These are phyloP conservation scores for Blastobotrys buckinghamii DNA, from an alignment of 1,139 yeast genomes.

Conservation along the genomic window DNA sequence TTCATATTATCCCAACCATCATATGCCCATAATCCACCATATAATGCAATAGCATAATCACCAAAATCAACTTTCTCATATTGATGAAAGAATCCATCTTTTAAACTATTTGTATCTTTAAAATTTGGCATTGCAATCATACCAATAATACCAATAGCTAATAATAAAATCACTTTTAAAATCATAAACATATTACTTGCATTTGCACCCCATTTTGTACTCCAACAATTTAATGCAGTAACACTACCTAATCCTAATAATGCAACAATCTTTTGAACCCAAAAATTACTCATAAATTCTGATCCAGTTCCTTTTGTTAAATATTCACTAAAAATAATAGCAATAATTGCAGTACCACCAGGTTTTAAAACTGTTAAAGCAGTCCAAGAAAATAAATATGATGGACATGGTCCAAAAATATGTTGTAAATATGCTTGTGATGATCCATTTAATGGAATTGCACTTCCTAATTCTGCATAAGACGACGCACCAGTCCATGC, in stretches of 20 bases:
- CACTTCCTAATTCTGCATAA: slow-evolving; percentile 39
- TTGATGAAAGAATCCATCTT: slow-evolving; percentile 26
- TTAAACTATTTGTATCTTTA: slow-evolving; percentile 23
- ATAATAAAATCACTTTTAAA: slow-evolving; percentile 32
- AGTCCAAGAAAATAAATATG: slow-evolving; percentile 39
- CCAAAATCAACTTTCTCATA: slow-evolving; percentile 26
- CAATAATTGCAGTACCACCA: slow-evolving; percentile 38
- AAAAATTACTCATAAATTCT: slow-evolving; percentile 21
- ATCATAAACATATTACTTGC: slow-evolving; percentile 34
- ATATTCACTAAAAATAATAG: slow-evolving; percentile 39
- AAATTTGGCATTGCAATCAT: slow-evolving; percentile 25
- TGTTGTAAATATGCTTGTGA: slow-evolving; percentile 38
- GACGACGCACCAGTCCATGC: slow-evolving; percentile 44
- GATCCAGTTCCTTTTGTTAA: slow-evolving; percentile 20
- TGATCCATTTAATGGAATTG: slow-evolving; percentile 39
- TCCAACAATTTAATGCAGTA: slow-evolving; percentile 30
- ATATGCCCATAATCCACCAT: slow-evolving; percentile 42
- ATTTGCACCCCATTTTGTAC: slow-evolving; percentile 33
- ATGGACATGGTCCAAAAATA: slow-evolving; percentile 36
- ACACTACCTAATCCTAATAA: slow-evolving; percentile 28
- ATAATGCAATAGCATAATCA: slow-evolving; percentile 36
- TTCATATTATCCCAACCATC: slow-evolving; percentile 44
- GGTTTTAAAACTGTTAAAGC: slow-evolving; percentile 38
- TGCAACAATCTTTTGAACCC: slow-evolving; percentile 33
- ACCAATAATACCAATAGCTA: slow-evolving; percentile 33